A percentile compares a stretch with the other conserved stretches of the same genome.
phyloP scores from a whole-genome alignment of 345 rosid species.

The Bruguiera gymnorhiza region DNA sequence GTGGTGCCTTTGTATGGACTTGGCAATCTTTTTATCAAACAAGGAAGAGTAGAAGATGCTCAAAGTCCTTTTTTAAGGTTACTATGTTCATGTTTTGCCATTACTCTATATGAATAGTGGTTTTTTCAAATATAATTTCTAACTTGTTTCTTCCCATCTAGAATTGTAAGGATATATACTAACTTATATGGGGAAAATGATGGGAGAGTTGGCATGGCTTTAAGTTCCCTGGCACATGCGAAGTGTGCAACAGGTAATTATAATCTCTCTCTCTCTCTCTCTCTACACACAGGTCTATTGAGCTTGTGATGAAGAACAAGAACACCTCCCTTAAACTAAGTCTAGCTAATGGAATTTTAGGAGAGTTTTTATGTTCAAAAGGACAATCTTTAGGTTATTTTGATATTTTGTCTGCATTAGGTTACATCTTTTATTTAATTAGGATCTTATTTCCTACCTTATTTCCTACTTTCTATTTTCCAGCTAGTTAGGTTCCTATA shows the following conservation, averaged over 20 bases:
- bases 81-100: background rate
- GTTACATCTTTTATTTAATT: too few relatives aligned
- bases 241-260: constrained; percentile 70
- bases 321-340: too few relatives aligned
- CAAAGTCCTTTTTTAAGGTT: constrained; percentile 64
- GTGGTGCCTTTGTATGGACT: constrained; percentile 63
- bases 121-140: constrained; percentile 17
- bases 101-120: constrained; percentile 9
- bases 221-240: constrained; percentile 75
- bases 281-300: background rate
- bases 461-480: too few relatives aligned
- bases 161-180: constrained; percentile 61
- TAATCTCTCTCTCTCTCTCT: background rate
- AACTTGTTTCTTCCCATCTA: constrained; percentile 12
- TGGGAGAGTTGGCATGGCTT: constrained; percentile 78
- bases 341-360: too few relatives aligned
- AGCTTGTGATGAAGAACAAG: too few relatives aligned
- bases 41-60: constrained; percentile 63
- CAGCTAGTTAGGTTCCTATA: too few relatives aligned
- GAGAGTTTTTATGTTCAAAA: too few relatives aligned
- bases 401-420: too few relatives aligned
- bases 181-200: constrained; percentile 61
- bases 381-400: too few relatives aligned
- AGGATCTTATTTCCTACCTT: too few relatives aligned
- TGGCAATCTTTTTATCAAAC: constrained; percentile 70